Evolutionary conservation across 1,284 basidiomycete genomes (phyloP).

Genomic region (Bjerkandera adusta): DNA sequence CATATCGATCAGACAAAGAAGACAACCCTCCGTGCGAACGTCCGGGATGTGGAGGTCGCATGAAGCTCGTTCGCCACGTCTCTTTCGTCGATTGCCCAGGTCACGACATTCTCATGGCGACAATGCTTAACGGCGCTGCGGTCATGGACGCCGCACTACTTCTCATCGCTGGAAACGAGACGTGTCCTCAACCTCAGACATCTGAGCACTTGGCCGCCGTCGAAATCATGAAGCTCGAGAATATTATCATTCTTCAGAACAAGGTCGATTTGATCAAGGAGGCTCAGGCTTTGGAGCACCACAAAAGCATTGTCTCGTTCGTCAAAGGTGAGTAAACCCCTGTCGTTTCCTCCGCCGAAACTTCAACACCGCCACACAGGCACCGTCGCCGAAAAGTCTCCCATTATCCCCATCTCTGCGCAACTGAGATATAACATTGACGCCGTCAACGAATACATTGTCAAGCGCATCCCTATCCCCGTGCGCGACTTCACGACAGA

Average conservation of each 20-base stretch:
- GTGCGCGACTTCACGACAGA: conserved; percentile 90
- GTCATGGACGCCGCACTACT: conserved; percentile 99
- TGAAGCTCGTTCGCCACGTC: conserved; percentile 92
- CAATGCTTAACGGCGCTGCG: conserved; percentile 99
- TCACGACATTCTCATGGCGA: conserved; percentile 98
- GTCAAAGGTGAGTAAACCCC: conserved; percentile 68
- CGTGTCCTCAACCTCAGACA: conserved; percentile 98
- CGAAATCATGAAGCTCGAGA: conserved; percentile 98
- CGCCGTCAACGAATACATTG: conserved; percentile 99
- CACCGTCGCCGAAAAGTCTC: conserved; percentile 94
- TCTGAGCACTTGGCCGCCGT: conserved; percentile 98
- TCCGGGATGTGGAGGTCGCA: conserved; percentile 85
- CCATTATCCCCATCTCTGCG: conserved; percentile 98
- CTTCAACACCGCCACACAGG: conserved; percentile 49
- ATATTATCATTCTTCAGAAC: conserved; percentile 98
- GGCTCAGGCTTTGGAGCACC: conserved; percentile 87
- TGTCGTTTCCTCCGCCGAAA: too few species aligned
- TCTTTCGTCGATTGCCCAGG: conserved; percentile 97
- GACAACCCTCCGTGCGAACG: conserved; percentile 91
- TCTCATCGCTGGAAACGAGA: conserved; percentile 96
- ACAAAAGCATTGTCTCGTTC: conserved; percentile 90
- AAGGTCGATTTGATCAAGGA: conserved; percentile 97
- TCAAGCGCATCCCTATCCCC: conserved; percentile 94
- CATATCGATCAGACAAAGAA: conserved; percentile 94
- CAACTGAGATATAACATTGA: conserved; percentile 99